Base-by-base conservation (phyloP, 208 protist genomes). In the Novymonas esmeraldas region DNA sequence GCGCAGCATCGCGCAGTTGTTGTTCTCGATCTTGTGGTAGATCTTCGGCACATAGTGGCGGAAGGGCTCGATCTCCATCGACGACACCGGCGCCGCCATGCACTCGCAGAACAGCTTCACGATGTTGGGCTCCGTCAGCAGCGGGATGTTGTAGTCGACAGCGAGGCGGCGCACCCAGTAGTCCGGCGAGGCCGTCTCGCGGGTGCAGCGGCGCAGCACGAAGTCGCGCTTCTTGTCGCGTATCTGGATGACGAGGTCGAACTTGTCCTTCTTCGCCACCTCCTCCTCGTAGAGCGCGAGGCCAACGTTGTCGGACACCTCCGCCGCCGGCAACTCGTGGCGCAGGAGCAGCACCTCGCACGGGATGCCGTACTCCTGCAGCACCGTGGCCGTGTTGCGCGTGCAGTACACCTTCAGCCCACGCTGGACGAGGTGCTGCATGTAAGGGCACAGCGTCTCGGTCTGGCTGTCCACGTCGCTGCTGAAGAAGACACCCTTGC, bases 221-320 rank as follows among this genome's bases (percentile, higher is more conserved):
- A 93, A 96, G 70, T 96, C 91, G 24, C 64, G 69, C 69, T 76
- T 77, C 77, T 95, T 95, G 76, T 95, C 82, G 24, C 89, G 84
- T 52, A 96, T 79, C 64, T 96, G 89, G 61, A 97, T 89, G 36
- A 96, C 91, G n/a, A 97, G 77, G 70, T 96, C 82, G 64, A 90
- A 92, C 76, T 78, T 83, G 39, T 81, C 70, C 75, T 86, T 84
- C 41, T 70, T 54, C n/a, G 70, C 76, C 45, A 92, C 76, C 62
- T 79, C 85, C 39, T 65, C 57, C 36, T 93, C 84, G 71, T 87
- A 93, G 20, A 51, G 22, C 13, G 57, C 26, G 5, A 52, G 26
- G 39, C 39, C 22, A 22, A 13, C 41, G 51, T 51, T 49, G 24
- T 56, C 57, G 41, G 44, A 41, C 45, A 9, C 60, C 39, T 28